Conservation (phyloP, 495 filamentous ascomycete species). For the Podospora tetraspora region DNA sequence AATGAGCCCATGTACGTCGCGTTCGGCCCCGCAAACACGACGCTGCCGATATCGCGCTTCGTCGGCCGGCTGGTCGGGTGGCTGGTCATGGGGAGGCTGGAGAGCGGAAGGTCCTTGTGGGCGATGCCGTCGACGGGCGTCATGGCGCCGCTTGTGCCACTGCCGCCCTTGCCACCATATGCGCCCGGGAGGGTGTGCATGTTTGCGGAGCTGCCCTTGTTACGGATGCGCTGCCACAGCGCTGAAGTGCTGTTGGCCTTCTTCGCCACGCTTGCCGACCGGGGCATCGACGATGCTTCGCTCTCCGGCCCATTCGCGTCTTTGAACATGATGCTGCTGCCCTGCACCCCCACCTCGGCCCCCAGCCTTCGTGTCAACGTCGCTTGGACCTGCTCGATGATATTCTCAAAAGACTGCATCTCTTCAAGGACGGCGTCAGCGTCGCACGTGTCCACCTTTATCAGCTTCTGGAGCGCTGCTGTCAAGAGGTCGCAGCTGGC, state of each 20-base stretch:
- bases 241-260: constrained; percentile 63
- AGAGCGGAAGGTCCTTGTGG: constrained; percentile 59
- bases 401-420: constrained; percentile 84
- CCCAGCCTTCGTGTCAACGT: constrained; percentile 78
- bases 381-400: constrained; percentile 80
- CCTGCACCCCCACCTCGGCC: constrained; percentile 79
- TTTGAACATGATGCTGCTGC: constrained; percentile 61
- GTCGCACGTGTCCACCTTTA: constrained; percentile 78
- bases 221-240: constrained; percentile 75
- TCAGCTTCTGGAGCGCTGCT: constrained; percentile 78
- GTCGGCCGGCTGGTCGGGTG: constrained; percentile 54
- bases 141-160: constrained; percentile 25
- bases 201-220: constrained; percentile 69
- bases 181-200: constrained; percentile 38
- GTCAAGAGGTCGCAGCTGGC: constrained; percentile 89
- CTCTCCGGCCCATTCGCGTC: constrained; percentile 43
- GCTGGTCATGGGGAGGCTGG: constrained; percentile 76
- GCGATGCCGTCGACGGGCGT: constrained; percentile 39
- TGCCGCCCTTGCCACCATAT: constrained; percentile 40
- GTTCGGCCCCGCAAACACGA: constrained; percentile 76
- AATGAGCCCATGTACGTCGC: constrained; percentile 85
- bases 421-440: constrained; percentile 89
- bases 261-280: constrained; percentile 53
- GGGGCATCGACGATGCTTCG: constrained; percentile 36
- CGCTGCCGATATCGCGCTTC: constrained; percentile 62